A percentile compares a stretch with the other conserved stretches of the same genome.
Conservation (phyloP, 441 rosid species). For the Bruguiera hainesii region DNA sequence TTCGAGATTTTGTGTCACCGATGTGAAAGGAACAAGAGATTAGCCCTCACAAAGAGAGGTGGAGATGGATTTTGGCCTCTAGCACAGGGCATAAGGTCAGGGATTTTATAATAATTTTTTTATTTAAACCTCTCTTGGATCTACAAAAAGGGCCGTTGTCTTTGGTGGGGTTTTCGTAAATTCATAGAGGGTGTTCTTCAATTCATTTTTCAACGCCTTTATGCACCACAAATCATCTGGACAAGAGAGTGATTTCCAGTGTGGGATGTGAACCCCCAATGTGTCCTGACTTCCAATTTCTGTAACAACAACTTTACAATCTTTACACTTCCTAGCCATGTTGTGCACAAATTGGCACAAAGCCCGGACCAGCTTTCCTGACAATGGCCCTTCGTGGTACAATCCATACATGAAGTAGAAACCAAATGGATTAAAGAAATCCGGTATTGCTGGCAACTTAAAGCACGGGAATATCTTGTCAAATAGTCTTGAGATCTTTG, state of each 20-base stretch:
- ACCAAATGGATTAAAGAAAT: conserved; percentile 61
- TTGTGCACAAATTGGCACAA: conserved; percentile 58
- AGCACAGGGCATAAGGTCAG: conserved; percentile 11
- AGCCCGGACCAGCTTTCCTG: conserved; percentile 47
- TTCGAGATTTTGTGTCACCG: conserved; percentile 38
- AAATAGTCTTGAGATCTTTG: conserved; percentile 42
- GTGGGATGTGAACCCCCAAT: conserved; percentile 44
- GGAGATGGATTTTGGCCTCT: conserved; percentile 18
- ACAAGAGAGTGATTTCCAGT: conserved; percentile 70
- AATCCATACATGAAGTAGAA: conserved; percentile 74
- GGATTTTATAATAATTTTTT: neutral
- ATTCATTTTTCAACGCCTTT: conserved; percentile 48
- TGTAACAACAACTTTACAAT: conserved; percentile 58
- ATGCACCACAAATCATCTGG: conserved; percentile 85
- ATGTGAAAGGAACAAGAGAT: conserved; percentile 46
- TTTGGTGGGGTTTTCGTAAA: conserved; percentile 26
- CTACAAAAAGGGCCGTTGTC: conserved; percentile 56
- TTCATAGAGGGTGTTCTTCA: conserved; percentile 23
- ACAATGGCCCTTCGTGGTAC: conserved; percentile 50
- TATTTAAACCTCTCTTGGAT: conserved; percentile 75
- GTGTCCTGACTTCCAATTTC: conserved; percentile 52
- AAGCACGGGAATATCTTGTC: conserved; percentile 49
- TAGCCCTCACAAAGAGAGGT: conserved; percentile 27
- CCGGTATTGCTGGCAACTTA: conserved; percentile 45
- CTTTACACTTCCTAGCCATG: conserved; percentile 52